Base-by-base conservation (phyloP, 805 yeast genomes). In the Maudiozyma turicensis region DNA sequence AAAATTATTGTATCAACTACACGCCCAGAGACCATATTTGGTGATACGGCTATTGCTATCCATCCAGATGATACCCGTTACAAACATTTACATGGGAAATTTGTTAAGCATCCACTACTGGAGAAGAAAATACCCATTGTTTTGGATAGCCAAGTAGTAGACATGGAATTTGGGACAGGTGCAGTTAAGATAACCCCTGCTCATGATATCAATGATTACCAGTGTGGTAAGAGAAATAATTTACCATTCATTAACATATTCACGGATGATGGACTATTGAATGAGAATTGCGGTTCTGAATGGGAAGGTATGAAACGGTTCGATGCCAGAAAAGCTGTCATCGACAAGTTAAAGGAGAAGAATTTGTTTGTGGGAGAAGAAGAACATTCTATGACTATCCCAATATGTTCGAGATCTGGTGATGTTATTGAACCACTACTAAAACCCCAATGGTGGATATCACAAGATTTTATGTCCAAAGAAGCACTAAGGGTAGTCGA, bases 371-470 rank as follows among this genome's bases (percentile, higher is more conserved):
- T 86, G 50, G 95, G 78, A 50, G 95, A 88, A 70, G 73, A 81
- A 66, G 95, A 88, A 65, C 89, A 91, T 66, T 95, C 89, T 68
- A 91, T 91, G 98, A 77, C 88, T n/a, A 79, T 91, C 54, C 98
- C 98, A 54, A 69, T 77, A 46, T 93, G 99, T 72, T 86, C 91
- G 32, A 84, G 96, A 78, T 88, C 97, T 15, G 96, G 96, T 54
- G 99, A 91, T 71, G 74, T 91, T 53, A 90, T 91, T 62, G 98
- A 91, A 73, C 98, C 98, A 42, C 72, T 86, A 61, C 76, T 93
- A 72, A 93, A 91, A 73, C 98, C 98, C 48, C 99, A 91, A 73
- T 91, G 99, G 99, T 91, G 96, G 96, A 96, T 91, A 54, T 72
- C 85, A 51, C 96, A 90, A 71, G 76, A 77, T 59, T 84, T 80